phyloP scores from a whole-genome alignment of 768 basidiomycete species.

The Hygrophorus pudorinus region DNA sequence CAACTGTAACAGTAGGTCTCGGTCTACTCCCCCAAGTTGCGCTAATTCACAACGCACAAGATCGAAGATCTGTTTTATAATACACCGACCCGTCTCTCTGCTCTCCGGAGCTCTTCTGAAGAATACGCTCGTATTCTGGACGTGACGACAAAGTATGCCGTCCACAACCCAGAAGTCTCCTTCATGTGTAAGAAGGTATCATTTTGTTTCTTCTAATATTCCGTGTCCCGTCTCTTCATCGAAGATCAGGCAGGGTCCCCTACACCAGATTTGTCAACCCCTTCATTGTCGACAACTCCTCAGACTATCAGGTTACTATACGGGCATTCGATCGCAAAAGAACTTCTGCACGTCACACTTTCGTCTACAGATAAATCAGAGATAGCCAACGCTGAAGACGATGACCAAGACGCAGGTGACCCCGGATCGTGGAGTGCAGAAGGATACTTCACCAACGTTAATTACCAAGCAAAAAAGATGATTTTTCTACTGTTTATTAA shows the following conservation, averaged over 20 bases:
- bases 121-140: conserved; percentile 90
- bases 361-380: conserved; percentile 22
- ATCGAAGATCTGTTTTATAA: conserved; percentile 96
- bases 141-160: conserved; percentile 85
- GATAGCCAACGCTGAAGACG: conserved; percentile 18
- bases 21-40: background rate
- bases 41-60: conserved; percentile 27
- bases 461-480: conserved; percentile 82
- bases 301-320: conserved; percentile 77
- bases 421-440: conserved; percentile 60
- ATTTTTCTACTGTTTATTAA: conserved; percentile 91
- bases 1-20: conserved; percentile 63
- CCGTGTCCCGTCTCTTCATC: background rate
- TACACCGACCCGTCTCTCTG: conserved; percentile 76
- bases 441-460: conserved; percentile 74
- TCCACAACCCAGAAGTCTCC: conserved; percentile 83
- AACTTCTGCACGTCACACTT: conserved; percentile 44
- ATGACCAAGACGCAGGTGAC: conserved; percentile 23
- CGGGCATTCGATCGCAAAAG: conserved; percentile 69
- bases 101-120: conserved; percentile 76
- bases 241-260: conserved; percentile 51
- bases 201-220: background rate
- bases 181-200: conserved; percentile 88
- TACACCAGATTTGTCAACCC: conserved; percentile 75
- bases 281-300: conserved; percentile 49